Base-by-base conservation (phyloP, 768 basidiomycete species). In the Mycena epipterygia region DNA sequence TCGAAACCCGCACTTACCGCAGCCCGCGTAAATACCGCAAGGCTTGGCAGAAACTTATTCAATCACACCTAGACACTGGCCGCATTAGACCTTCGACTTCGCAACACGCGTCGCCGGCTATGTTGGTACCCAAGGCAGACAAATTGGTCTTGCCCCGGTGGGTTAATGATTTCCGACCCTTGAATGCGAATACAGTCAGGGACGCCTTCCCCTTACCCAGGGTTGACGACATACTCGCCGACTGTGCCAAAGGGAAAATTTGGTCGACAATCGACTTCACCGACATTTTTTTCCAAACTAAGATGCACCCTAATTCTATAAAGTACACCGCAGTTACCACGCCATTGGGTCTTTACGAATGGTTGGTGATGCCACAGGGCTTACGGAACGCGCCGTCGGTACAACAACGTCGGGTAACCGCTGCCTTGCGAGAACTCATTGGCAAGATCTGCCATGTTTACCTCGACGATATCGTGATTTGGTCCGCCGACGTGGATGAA, bases 391-490 rank as follows among this genome's bases (percentile, higher is more conserved):
- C 80, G 0, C 81, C 79, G 0, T 66, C 81, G 0, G 81, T 80
- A 0, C 81, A 84, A 58, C 83, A 83, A 48, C 60, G 76, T 0
- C 67, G 79, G 0, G 81, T 86, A 64, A n/a, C n/a, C 49, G 72
- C 0, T 61, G 76, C 0, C 74, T 76, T 14, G 78, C 88, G 7
- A 80, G n/a, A n/a, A n/a, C n/a, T n/a, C n/a, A n/a, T n/a, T n/a
- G n/a, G n/a, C n/a, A n/a, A n/a, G n/a, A n/a, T 85, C 55, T 83
- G 84, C 53, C 82, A 86, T 64, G 78, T 84, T 0, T 87, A 87
- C 69, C 73, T 87, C 0, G 84, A 88, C 67, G 81, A 86, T 59
- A 83, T 86, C 35, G 76, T 87, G 23, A 84, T 86, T 37, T 87
- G 82, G 81, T 88, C 84, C 0, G 17, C 83, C 0, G 64, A 76